A percentile compares a stretch with the other conserved stretches of the same genome.
These are phyloP conservation scores for Candida maltosa DNA, from an alignment of 805 yeast species.

Conservation along the genomic window DNA sequence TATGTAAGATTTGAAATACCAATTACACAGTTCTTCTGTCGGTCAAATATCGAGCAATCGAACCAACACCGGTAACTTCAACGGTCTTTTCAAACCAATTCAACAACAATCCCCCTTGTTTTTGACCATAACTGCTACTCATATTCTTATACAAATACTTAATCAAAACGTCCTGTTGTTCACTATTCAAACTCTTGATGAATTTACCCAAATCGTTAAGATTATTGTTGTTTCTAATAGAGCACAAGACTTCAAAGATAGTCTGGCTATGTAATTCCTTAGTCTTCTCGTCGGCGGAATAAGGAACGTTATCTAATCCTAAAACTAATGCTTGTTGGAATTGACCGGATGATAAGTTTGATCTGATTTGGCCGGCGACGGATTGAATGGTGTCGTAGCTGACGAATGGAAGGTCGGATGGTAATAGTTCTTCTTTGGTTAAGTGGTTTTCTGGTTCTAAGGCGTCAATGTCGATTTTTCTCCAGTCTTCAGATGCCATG, in stretches of 20 bases:
- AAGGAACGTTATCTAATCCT: slow-evolving; percentile 75
- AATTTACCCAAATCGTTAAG: slow-evolving; percentile 61
- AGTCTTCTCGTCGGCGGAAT: slow-evolving; percentile 62
- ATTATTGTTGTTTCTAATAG: slow-evolving; percentile 53
- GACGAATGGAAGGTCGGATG: slow-evolving; percentile 42
- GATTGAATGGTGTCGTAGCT: slow-evolving; percentile 50
- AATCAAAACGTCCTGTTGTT: slow-evolving; percentile 72
- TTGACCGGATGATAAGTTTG: slow-evolving; percentile 68
- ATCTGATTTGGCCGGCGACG: slow-evolving; percentile 56
- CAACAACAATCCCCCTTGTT: slow-evolving; percentile 80
- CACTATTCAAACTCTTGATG: slow-evolving; percentile 54
- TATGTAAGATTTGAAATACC: too few relatives aligned
- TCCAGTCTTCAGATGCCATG: slow-evolving; percentile 63
- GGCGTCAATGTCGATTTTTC: slow-evolving; percentile 92
- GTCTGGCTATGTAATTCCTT: slow-evolving; percentile 43
- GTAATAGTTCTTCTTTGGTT: slow-evolving; percentile 60
- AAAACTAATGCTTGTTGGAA: slow-evolving; percentile 61
- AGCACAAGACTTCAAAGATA: slow-evolving; percentile 65
- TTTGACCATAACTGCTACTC: slow-evolving; percentile 73
- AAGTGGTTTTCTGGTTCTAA: slow-evolving; percentile 78
- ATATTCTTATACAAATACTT: slow-evolving; percentile 86
- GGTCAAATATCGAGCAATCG: slow-evolving; percentile 79
- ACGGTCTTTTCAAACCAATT: slow-evolving; percentile 92
- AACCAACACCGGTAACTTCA: slow-evolving; percentile 81
- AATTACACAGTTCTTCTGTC: slow-evolving; percentile 79